Percentiles rank a stretch among this genome's conserved stretches.
phyloP scores from a whole-genome alignment of 441 rosid species.

The Mallotus repandus region DNA sequence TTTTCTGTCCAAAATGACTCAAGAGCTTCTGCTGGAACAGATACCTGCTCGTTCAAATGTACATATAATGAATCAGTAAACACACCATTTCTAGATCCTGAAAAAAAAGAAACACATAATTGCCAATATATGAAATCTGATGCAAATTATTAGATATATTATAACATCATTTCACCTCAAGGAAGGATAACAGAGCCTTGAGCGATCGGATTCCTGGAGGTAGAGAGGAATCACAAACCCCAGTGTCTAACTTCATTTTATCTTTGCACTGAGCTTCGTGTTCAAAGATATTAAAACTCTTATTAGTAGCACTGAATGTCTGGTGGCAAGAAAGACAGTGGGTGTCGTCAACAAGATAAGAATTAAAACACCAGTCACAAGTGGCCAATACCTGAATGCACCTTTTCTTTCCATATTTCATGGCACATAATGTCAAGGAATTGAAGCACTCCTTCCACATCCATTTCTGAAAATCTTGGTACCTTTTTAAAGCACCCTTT shows the following conservation, averaged over 20 bases:
- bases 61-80: constrained; percentile 17
- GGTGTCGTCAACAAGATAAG: constrained; percentile 46
- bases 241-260: constrained; percentile 33
- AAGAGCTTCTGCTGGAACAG: constrained; percentile 80
- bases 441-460: constrained; percentile 73
- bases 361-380: constrained; percentile 63
- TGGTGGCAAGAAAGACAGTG: constrained; percentile 70
- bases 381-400: constrained; percentile 52
- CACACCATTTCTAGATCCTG: not conserved
- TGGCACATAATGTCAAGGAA: constrained; percentile 52
- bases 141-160: constrained; percentile 7
- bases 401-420: constrained; percentile 65
- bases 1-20: constrained; percentile 71
- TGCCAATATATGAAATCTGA: not conserved
- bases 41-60: constrained; percentile 50
- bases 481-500: constrained; percentile 62
- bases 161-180: constrained; percentile 52
- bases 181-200: constrained; percentile 53
- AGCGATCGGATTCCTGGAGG: constrained; percentile 76
- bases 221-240: constrained; percentile 44
- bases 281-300: constrained; percentile 32
- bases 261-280: constrained; percentile 44
- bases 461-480: constrained; percentile 82
- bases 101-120: not conserved
- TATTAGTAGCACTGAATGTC: constrained; percentile 39